These are phyloP conservation scores for Artemisia annua DNA, from an alignment of 129 eudicot species.

Conservation along the genomic window DNA sequence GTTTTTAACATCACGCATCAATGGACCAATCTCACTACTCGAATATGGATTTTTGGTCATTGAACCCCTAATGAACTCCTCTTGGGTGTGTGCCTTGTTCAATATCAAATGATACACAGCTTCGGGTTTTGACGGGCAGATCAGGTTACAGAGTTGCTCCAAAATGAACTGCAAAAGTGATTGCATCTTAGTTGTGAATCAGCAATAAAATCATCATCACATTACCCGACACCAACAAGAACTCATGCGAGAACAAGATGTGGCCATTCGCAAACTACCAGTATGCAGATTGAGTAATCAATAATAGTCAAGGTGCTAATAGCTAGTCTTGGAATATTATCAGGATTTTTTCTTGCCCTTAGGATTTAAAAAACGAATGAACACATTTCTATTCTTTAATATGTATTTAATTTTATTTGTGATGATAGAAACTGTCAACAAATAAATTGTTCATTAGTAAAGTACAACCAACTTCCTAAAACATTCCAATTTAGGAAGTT, in stretches of 20 bases:
- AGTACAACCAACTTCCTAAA: neutral
- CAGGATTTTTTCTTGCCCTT: neutral
- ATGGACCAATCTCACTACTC: constrained; percentile 93
- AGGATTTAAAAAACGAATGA: neutral
- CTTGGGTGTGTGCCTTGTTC: constrained; percentile 99
- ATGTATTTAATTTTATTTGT: neutral
- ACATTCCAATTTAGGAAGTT: neutral
- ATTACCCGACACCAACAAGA: neutral
- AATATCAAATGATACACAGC: constrained; percentile 85
- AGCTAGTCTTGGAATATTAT: neutral
- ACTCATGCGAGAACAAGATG: constrained; percentile 4
- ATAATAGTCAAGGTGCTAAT: no score
- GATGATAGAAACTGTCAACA: constrained; percentile 2
- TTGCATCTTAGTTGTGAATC: constrained; percentile 6
- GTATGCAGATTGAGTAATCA: no score
- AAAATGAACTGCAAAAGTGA: constrained; percentile 74
- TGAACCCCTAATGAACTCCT: constrained; percentile 97
- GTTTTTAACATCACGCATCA: constrained; percentile 99
- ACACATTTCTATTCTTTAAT: neutral
- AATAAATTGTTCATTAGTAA: neutral
- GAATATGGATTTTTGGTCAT: constrained; percentile 99
- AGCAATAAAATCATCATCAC: constrained; percentile 7
- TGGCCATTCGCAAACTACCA: no score
- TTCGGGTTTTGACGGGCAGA: constrained; percentile 96
- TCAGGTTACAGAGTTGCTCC: constrained; percentile 99